Percentiles rank a stretch among this genome's conserved stretches.
phyloP scores from a whole-genome alignment of 805 yeast species.

The Metschnikowia santaceciliae region DNA sequence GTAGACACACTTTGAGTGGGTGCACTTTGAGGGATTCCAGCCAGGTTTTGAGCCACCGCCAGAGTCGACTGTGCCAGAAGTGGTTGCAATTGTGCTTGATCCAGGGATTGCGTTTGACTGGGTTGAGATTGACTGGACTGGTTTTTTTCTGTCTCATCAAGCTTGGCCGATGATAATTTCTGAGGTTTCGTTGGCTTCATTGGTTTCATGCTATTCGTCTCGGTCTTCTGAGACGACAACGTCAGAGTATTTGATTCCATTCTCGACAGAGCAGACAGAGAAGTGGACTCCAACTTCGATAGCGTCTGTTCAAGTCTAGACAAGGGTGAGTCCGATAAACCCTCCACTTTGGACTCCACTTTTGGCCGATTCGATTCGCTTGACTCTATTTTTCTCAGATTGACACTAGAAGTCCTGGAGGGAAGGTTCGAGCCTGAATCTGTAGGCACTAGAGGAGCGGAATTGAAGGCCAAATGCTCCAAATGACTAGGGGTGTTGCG shows the following conservation, averaged over 20 bases:
- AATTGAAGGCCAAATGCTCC: constrained; percentile 28
- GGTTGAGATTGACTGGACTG: neutral
- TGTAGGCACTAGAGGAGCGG: constrained; percentile 38
- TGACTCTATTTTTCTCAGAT: neutral
- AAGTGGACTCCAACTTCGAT: no score
- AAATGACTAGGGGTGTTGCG: constrained; percentile 8
- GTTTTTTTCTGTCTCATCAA: constrained; percentile 5
- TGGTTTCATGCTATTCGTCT: constrained; percentile 18
- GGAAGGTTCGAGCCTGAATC: constrained; percentile 18
- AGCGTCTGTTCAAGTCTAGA: no score
- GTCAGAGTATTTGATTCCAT: neutral
- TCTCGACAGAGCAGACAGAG: neutral
- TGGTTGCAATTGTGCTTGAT: no score
- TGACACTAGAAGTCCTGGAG: neutral
- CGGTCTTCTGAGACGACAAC: neutral
- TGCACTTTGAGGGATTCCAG: no score
- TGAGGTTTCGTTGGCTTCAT: constrained; percentile 18
- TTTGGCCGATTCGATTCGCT: no score
- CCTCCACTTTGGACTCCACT: no score
- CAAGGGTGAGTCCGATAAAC: no score
- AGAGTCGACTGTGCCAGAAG: no score
- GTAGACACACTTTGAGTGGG: no score
- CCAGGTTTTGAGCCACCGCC: neutral
- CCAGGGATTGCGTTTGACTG: no score
- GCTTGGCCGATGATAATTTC: constrained; percentile 12